These are phyloP conservation scores for Eimeria necatrix DNA, from an alignment of 169 alveolate species.

Conservation along the genomic window DNA sequence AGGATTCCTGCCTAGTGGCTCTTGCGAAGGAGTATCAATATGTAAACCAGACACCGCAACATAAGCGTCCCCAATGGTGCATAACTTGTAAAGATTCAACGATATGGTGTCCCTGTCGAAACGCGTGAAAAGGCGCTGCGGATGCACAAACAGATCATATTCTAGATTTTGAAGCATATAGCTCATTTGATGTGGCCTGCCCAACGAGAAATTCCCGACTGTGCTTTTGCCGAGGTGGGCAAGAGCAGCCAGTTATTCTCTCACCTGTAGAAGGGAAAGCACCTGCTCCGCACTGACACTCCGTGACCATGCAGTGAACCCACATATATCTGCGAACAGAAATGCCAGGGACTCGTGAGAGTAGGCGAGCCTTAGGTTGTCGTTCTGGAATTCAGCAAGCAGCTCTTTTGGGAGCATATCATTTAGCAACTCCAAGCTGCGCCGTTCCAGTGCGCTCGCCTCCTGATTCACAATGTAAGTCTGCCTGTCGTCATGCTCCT, in stretches of 20 bases:
- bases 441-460: conserved; percentile 73
- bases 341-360: conserved; percentile 96
- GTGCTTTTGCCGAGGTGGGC: not conserved
- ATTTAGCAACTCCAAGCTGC: conserved; percentile 87
- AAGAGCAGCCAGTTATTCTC: not conserved
- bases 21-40: conserved; percentile 87
- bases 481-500: conserved; percentile 79
- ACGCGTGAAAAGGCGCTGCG: conserved; percentile 76
- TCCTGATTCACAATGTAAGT: conserved; percentile 78
- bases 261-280: conserved; percentile 62
- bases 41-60: conserved; percentile 95
- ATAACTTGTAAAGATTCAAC: conserved; percentile 88
- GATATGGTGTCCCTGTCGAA: conserved; percentile 91
- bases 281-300: conserved; percentile 91
- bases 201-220: too few relatives aligned
- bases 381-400: conserved; percentile 91
- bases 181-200: too few relatives aligned
- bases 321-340: conserved; percentile 99
- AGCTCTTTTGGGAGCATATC: conserved; percentile 95
- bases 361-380: conserved; percentile 85
- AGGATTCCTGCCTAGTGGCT: conserved; percentile 1
- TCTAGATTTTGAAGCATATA: too few relatives aligned
- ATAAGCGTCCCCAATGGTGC: conserved; percentile 99
- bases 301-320: conserved; percentile 97
- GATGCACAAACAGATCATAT: not conserved